These are phyloP conservation scores for Coleophoma cylindrospora DNA, from an alignment of 2,329 filamentous ascomycete species.

Conservation along the genomic window DNA sequence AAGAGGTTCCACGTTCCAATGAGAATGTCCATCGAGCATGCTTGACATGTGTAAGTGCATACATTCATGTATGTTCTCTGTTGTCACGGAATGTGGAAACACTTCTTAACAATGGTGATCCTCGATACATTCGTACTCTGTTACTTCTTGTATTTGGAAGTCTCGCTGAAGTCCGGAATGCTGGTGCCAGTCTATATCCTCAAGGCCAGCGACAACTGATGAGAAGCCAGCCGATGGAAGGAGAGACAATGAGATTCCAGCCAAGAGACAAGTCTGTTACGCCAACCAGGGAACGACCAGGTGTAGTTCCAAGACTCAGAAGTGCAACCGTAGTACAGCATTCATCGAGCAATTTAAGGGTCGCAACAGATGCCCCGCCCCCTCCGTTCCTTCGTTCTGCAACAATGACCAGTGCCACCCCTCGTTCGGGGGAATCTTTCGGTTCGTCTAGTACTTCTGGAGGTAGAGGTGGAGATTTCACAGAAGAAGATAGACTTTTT, in stretches of 20 bases:
- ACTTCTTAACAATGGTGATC: slow-evolving; percentile 60
- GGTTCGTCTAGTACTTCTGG: slow-evolving; percentile 36
- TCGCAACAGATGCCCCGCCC: slow-evolving; percentile 48
- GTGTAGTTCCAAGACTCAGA: slow-evolving; percentile 23
- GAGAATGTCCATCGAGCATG: slow-evolving; percentile 61
- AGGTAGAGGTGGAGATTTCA: slow-evolving; percentile 46
- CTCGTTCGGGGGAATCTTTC: slow-evolving; percentile 80
- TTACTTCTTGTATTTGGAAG: slow-evolving; percentile 61
- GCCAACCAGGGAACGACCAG: slow-evolving; percentile 45
- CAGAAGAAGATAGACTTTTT: slow-evolving; percentile 75
- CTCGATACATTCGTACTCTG: slow-evolving; percentile 61
- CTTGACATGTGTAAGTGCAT: slow-evolving; percentile 57
- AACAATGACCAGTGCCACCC: slow-evolving; percentile 51
- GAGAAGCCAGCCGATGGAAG: slow-evolving; percentile 9
- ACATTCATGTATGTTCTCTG: slow-evolving; percentile 59
- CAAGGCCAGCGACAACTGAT: slow-evolving; percentile 5
- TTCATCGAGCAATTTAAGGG: slow-evolving; percentile 34
- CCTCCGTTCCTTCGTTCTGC: slow-evolving; percentile 47
- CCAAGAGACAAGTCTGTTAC: slow-evolving; percentile 48
- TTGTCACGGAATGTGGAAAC: slow-evolving; percentile 57
- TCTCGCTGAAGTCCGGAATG: slow-evolving; percentile 56
- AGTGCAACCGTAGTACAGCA: slow-evolving; percentile 27
- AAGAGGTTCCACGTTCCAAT: slow-evolving; percentile 46
- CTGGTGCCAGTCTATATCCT: slow-evolving; percentile 19
- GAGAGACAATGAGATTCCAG: slow-evolving; percentile 44